Percentiles rank a stretch among this genome's conserved stretches.
Conservation (phyloP, 176 grass and related monocot species). For the Saccharum spontaneum region DNA sequence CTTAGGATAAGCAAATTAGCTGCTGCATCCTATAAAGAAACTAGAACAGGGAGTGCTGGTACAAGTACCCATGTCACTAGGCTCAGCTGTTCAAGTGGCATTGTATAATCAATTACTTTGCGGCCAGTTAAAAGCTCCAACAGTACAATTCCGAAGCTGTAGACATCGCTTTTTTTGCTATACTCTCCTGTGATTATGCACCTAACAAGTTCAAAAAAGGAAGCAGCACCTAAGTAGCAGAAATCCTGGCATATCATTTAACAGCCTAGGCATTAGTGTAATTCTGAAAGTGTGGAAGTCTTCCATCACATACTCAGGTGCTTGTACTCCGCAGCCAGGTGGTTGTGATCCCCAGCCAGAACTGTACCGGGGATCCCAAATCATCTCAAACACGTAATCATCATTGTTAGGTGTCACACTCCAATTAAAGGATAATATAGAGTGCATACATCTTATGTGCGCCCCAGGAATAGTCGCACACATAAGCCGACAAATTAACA, state of each 20-base stretch:
- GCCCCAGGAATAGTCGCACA: too few relatives aligned
- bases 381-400: too few relatives aligned
- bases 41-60: not conserved
- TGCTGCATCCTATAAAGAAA: not conserved
- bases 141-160: constrained; percentile 50
- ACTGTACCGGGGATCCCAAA: too few relatives aligned
- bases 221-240: not conserved
- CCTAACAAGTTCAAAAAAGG: constrained; percentile 10
- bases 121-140: constrained; percentile 55
- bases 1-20: not conserved
- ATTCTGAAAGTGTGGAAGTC: not conserved
- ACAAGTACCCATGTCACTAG: constrained; percentile 45
- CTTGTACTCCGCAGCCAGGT: not conserved
- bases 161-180: constrained; percentile 39
- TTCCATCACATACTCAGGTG: constrained; percentile 50
- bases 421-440: too few relatives aligned
- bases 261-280: not conserved
- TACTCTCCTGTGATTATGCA: constrained; percentile 19
- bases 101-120: constrained; percentile 20
- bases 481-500: too few relatives aligned
- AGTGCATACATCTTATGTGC: too few relatives aligned
- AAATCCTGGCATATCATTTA: not conserved
- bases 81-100: constrained; percentile 5
- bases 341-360: too few relatives aligned
- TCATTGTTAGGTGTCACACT: too few relatives aligned